Evolutionary conservation across 495 filamentous ascomycete genomes (phyloP), one percentile per base, ranked within the genome.

Genomic region (Daldinia concentrica): DNA sequence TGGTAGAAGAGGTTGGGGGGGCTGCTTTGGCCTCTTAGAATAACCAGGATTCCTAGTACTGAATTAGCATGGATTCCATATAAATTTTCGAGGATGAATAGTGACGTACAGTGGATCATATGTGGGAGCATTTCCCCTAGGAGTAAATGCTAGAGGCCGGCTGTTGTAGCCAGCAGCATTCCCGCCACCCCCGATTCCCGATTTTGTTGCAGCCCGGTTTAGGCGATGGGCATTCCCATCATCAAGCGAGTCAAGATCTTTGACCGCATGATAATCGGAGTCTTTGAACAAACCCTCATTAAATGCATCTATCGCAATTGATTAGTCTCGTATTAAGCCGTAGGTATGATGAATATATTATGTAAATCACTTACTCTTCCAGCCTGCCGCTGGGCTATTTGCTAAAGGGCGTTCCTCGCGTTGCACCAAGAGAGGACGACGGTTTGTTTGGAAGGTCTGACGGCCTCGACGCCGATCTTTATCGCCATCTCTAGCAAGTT

Each of bases 171-270:
- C 27, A n/a, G 14, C 19, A 26, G 8, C 1, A 39, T 41, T 37
- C 3, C 26, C 26, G 2, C 14, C 9, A 3, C 50, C 50, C 15
- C 12, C 24, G 0, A n/a, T 26, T 5, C 26, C 50, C 1, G 24
- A 26, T 7, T 4, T 54, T 6, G 9, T 9, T 17, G 5, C 26
- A 22, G 26, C 34, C 19, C 52, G 60, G 24, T 63, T 74, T 0
- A 30, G 39, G 4, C 76, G 76, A 32, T 78, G 76, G 2, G 74
- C 68, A 29, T 76, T 70, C 6, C 76, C 76, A 32, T 43, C 48
- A 6, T 74, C 74, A 17, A 76, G 56, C 1, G 58, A 34, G 52
- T 76, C 71, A 29, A 76, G 58, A 9, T 58, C 60, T 11, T 62
- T 67, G 24, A 72, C 73, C 1, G 30, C 65, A n/a, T 29, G 64